A percentile compares a stretch with the other conserved stretches of the same genome.
These are phyloP conservation scores for Monosporascus sp. DNA, from an alignment of 2,329 filamentous ascomycete genomes.

Conservation along the genomic window DNA sequence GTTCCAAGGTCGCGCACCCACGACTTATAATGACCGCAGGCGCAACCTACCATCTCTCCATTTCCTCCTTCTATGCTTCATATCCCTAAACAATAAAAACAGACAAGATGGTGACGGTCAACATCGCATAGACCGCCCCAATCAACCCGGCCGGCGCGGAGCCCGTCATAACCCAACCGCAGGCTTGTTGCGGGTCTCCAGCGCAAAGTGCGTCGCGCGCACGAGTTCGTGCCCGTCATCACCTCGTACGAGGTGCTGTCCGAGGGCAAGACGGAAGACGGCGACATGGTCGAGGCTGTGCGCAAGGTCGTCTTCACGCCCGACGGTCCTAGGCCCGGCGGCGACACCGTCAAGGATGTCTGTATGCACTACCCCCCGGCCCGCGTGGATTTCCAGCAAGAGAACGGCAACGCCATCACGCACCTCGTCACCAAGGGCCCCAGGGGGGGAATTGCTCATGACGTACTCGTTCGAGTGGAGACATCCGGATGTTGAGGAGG, in stretches of 20 bases:
- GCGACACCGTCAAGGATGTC: conserved; percentile 19
- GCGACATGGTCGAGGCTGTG: conserved; percentile 19
- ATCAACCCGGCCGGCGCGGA: conserved; percentile 29
- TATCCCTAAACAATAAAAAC: conserved; percentile 20
- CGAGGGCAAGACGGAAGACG: conserved; percentile 16
- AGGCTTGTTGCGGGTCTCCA: conserved; percentile 33
- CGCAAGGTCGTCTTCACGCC: conserved; percentile 26
- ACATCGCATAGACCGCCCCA: conserved; percentile 29
- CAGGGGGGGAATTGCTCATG: conserved; percentile 27
- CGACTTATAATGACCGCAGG: too few species aligned
- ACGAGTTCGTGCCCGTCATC: conserved; percentile 35
- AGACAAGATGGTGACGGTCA: conserved; percentile 28
- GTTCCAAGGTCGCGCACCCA: too few species aligned
- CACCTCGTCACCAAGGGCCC: conserved; percentile 28
- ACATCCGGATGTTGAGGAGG: conserved; percentile 22
- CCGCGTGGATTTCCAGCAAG: conserved; percentile 29
- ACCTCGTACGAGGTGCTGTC: conserved; percentile 24
- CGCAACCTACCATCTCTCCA: too few species aligned
- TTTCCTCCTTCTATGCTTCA: conserved; percentile 40
- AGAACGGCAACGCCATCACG: conserved; percentile 30
- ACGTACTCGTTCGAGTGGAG: conserved; percentile 33
- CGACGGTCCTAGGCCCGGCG: conserved; percentile 3
- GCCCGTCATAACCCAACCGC: conserved; percentile 23
- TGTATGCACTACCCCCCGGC: conserved; percentile 27
- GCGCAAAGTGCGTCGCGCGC: conserved; percentile 29